phyloP scores from a whole-genome alignment of 2,329 filamentous ascomycete species.

The Neocatenulostroma microsporum region DNA sequence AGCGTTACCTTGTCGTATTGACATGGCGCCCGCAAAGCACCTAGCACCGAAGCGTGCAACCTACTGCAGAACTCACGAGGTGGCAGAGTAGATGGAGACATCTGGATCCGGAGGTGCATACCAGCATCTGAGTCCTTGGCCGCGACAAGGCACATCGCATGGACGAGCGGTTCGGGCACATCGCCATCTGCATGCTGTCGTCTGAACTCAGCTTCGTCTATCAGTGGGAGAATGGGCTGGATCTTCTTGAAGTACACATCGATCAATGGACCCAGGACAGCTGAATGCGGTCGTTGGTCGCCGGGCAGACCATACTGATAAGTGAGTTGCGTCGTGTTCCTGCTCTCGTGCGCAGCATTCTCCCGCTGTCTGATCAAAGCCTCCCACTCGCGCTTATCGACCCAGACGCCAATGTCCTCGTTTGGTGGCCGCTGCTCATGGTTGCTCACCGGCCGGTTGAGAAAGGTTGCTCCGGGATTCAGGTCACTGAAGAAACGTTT shows the following conservation, averaged over 20 bases:
- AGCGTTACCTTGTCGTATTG: constrained; percentile 41
- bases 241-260: constrained; percentile 41
- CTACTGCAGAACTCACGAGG: constrained; percentile 40
- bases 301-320: constrained; percentile 6
- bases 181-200: constrained; percentile 29
- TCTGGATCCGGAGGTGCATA: constrained; percentile 32
- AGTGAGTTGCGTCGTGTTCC: constrained; percentile 27
- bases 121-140: constrained; percentile 41
- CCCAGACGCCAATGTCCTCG: constrained; percentile 29
- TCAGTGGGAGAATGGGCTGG: constrained; percentile 41
- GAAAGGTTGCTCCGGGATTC: constrained; percentile 40
- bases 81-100: constrained; percentile 27
- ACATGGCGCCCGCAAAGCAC: constrained; percentile 34
- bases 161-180: constrained; percentile 34
- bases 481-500: constrained; percentile 40
- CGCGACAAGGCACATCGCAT: constrained; percentile 43
- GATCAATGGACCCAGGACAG: constrained; percentile 33
- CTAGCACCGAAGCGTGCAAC: constrained; percentile 37
- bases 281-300: constrained; percentile 24
- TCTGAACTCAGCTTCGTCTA: constrained; percentile 38
- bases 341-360: constrained; percentile 8
- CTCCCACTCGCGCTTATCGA: constrained; percentile 28
- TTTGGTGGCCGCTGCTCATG: constrained; percentile 7
- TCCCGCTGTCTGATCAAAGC: constrained; percentile 22
- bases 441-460: constrained; percentile 30